Evolutionary conservation across 2,329 filamentous ascomycete genomes (phyloP), one percentile per base, ranked within the genome.

Genomic region (Lecanicillium sp.): DNA sequence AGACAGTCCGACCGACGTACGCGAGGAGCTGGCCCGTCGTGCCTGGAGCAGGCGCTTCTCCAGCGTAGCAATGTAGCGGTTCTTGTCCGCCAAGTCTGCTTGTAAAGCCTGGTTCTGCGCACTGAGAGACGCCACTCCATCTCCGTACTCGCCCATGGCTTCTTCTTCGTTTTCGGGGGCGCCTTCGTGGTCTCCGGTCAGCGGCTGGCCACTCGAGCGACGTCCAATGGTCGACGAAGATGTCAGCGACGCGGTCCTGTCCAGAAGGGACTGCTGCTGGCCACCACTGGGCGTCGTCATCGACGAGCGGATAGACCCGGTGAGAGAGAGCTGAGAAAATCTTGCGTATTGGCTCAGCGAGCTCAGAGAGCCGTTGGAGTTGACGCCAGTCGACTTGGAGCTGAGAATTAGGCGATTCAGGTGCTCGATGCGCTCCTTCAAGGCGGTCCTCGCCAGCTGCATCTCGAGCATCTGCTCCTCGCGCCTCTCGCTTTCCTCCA

Each of bases 381-480:
- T 98, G 40, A 98, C 92, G 5, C 92, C 92, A 5, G 87, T 84
- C 5, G 90, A 97, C 58, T 96, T 96, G 13, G 90, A 97, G 58
- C 87, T 94, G 43, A 98, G 67, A 47, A 98, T 97, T 36, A 98
- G 70, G 34, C 90, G 81, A 62, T 97, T 98, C 33, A 98, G 71
- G 60, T 98, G 92, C 57, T 96, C 89, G 51, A 98, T 98, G 20
- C 92, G 82, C 66, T 98, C 92, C 60, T 97, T 98, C 39, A 98
- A 67, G 1, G 92, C 92, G 1, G 92, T 98, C 30, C 92, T 80
- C 22, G 92, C 92, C 33, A 98, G 74, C 58, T 98, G 92, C 86
- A 98, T 97, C 62, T 98, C 92, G 39, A 98, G 72, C 75, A 98
- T 90, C 60, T 98, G 92, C 65, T 97, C 92, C 56, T 96, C 89